phyloP scores from a whole-genome alignment of 805 yeast species.

The Candida khao-thaluensis region DNA sequence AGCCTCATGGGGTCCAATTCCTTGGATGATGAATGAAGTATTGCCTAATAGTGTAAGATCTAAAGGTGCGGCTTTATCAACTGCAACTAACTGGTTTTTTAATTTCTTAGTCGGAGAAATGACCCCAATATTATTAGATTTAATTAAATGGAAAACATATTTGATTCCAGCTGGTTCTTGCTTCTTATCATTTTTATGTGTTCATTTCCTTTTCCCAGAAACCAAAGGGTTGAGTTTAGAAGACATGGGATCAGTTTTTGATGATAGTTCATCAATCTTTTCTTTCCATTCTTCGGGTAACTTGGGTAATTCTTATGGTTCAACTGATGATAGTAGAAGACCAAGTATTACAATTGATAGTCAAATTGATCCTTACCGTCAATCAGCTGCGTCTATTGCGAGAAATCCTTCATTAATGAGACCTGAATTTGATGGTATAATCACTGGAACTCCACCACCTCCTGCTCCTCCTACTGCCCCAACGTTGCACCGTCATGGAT shows the following conservation, averaged over 20 bases:
- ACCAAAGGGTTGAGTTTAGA: constrained; percentile 86
- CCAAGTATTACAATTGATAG: constrained; percentile 15
- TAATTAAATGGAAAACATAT: constrained; percentile 77
- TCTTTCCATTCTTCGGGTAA: constrained; percentile 37
- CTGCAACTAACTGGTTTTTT: constrained; percentile 92
- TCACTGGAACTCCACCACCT: constrained; percentile 29
- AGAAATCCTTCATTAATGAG: constrained; percentile 36
- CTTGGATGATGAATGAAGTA: constrained; percentile 90
- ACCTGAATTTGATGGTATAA: constrained; percentile 31
- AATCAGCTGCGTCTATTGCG: constrained; percentile 44
- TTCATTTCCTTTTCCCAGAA: constrained; percentile 76
- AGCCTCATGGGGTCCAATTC: constrained; percentile 91
- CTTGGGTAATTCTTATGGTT: constrained; percentile 14
- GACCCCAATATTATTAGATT: constrained; percentile 81
- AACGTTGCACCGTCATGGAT: constrained; percentile 8
- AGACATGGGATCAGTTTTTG: constrained; percentile 89
- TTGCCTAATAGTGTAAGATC: constrained; percentile 82
- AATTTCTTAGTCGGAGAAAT: constrained; percentile 89
- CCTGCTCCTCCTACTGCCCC: constrained; percentile 14
- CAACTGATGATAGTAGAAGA: constrained; percentile 19
- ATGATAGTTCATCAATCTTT: constrained; percentile 50
- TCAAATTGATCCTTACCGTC: constrained; percentile 20
- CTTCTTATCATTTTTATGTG: constrained; percentile 68
- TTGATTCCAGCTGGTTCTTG: constrained; percentile 80
- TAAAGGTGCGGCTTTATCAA: constrained; percentile 85